A percentile compares a stretch with the other conserved stretches of the same genome.
Evolutionary conservation across 2,329 filamentous ascomycete species (phyloP).

Genomic region (Dryadomyces quercivorus): DNA sequence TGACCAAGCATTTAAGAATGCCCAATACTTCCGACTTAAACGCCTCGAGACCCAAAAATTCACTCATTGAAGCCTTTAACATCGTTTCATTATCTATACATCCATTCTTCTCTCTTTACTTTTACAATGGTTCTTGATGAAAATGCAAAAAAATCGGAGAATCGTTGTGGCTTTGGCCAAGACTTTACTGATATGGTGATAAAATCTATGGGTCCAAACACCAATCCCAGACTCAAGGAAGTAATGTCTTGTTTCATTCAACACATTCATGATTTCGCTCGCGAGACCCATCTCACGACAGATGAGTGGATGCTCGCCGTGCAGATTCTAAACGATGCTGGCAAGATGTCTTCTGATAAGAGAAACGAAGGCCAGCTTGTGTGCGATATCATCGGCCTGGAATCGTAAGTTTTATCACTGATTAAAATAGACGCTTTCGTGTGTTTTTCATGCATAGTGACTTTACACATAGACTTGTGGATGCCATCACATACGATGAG

Average conservation of each 20-base stretch:
- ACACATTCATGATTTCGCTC: slow-evolving; percentile 56
- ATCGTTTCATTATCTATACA: no score
- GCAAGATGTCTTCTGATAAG: slow-evolving; percentile 42
- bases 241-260: slow-evolving; percentile 46
- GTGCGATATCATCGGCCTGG: slow-evolving; percentile 50
- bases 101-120: no score
- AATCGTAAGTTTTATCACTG: slow-evolving; percentile 26
- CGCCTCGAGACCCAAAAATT: no score
- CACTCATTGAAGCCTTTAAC: no score
- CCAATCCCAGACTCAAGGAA: slow-evolving; percentile 43
- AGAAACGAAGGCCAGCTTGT: slow-evolving; percentile 53
- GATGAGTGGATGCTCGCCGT: slow-evolving; percentile 55
- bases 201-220: slow-evolving; percentile 50
- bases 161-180: slow-evolving; percentile 14
- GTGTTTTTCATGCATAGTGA: neutral
- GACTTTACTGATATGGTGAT: slow-evolving; percentile 52
- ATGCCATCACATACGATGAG: slow-evolving; percentile 52
- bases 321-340: slow-evolving; percentile 47
- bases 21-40: no score
- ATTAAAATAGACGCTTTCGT: neutral
- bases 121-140: neutral
- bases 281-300: slow-evolving; percentile 53
- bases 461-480: slow-evolving; percentile 29
- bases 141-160: slow-evolving; percentile 20
- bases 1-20: no score